Evolutionary conservation across 148 eudicot genomes (phyloP), one percentile per base, ranked within the genome.

Genomic region (Persicaria maculosa): DNA sequence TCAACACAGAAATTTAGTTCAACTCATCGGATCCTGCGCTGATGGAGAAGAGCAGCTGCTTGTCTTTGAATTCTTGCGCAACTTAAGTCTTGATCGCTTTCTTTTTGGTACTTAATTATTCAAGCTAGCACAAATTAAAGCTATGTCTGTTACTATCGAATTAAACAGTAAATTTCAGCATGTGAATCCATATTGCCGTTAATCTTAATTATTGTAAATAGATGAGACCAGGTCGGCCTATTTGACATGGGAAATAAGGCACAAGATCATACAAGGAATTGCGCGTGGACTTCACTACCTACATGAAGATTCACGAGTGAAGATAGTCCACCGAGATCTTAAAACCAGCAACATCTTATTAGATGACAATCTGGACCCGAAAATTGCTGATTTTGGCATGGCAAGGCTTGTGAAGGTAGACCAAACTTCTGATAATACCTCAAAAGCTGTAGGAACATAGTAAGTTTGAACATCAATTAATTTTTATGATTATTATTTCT

Each of bases 1-100:
- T 65, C 88, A 85, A 64, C 90, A 85, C 72, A 76, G 84, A 57
- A 87, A 87, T 68, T 87, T 87, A 43, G 90, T 87, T 53, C 79
- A 50, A 79, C 88, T 85, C 74, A 79, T 87, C 7, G 90, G 88
- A 46, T 83, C 85, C 68, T 87, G 90, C 55, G 68, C 83, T 50
- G 82, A 31, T 31, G 36, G 36, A 31, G 1, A 79, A 40, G 86
- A 87, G 68, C 76, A 71, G 31, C 81, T 87, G 74, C 64, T 87
- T 47, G 59, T 87, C 11, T 87, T 85, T 69, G 86, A 87, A 62
- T 87, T 82, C 75, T 79, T 84, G 83, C 80, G 80, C 44, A 86
- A 84, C 74, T 75, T 61, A 68, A 79, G 90, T 71, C 76, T 87
- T 55, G 90, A 86, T 72, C 68, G 57, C 44, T 77, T 84, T 47